Evolutionary conservation across 345 rosid genomes (phyloP).

Genomic region (Euclidium syriacum): DNA sequence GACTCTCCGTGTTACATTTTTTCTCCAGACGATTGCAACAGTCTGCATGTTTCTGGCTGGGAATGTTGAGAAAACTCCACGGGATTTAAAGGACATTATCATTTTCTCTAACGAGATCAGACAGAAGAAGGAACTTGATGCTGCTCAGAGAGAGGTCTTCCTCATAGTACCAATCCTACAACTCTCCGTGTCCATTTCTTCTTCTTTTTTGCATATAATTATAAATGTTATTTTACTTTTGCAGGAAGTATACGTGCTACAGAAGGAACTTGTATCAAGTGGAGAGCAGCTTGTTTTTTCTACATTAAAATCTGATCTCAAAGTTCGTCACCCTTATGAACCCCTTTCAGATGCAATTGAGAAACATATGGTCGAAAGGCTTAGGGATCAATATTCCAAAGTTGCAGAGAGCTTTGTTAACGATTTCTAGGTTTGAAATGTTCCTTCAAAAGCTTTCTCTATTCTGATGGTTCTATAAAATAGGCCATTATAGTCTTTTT

Average conservation of each 20-base stretch:
- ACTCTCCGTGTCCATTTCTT: neutral
- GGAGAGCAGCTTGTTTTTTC: conserved; percentile 86
- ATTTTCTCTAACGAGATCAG: conserved; percentile 68
- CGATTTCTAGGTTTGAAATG: conserved; percentile 61
- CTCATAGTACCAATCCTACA: neutral
- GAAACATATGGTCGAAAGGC: conserved; percentile 70
- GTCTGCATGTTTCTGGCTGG: conserved; percentile 93
- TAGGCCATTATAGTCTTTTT: too few species aligned
- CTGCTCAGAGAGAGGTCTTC: conserved; percentile 65
- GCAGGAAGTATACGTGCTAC: conserved; percentile 88
- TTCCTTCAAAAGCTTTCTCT: conserved; percentile 12
- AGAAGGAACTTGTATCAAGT: conserved; percentile 58
- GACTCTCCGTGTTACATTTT: neutral
- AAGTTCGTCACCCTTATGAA: conserved; percentile 73
- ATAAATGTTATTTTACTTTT: neutral
- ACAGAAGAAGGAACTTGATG: conserved; percentile 63
- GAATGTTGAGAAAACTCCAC: conserved; percentile 85
- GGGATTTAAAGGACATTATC: conserved; percentile 56
- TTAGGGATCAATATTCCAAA: conserved; percentile 54
- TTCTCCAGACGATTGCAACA: conserved; percentile 67
- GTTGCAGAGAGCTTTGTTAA: conserved; percentile 85
- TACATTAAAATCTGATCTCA: conserved; percentile 75
- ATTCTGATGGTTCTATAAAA: conserved; percentile 38
- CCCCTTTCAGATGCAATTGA: conserved; percentile 82
- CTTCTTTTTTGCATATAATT: neutral